These are phyloP conservation scores for Fusarium circinatum DNA, from an alignment of 2,329 filamentous ascomycete species.

Conservation along the genomic window DNA sequence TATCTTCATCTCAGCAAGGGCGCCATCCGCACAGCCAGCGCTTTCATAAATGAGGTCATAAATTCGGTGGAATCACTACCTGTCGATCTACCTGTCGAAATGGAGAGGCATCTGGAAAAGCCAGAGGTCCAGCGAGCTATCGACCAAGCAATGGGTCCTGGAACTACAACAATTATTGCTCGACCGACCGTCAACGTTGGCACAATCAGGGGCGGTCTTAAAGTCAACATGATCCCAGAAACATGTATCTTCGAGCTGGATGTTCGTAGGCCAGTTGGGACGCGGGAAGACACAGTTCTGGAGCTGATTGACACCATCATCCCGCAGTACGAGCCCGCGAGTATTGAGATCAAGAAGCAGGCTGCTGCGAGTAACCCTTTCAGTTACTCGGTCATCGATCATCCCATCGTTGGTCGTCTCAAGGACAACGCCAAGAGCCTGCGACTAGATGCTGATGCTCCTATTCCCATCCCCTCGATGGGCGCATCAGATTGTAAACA, in stretches of 20 bases:
- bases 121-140: background rate
- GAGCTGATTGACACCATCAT: background rate
- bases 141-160: constrained; percentile 2
- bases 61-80: background rate
- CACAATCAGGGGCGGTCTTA: background rate
- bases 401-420: background rate
- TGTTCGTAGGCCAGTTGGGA: background rate
- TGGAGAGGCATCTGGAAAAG: background rate
- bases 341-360: background rate
- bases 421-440: background rate
- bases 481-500: constrained; percentile 4
- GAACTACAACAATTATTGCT: background rate
- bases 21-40: background rate
- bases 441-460: background rate
- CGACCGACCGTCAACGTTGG: background rate
- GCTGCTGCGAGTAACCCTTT: background rate
- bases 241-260: background rate
- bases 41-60: background rate
- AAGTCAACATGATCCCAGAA: constrained; percentile 12
- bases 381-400: background rate
- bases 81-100: background rate
- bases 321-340: background rate
- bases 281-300: background rate
- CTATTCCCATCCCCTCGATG: constrained; percentile 5
- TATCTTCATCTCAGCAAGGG: background rate